Conservation (phyloP, 257 asterid species). For the Apocynum venetum region DNA sequence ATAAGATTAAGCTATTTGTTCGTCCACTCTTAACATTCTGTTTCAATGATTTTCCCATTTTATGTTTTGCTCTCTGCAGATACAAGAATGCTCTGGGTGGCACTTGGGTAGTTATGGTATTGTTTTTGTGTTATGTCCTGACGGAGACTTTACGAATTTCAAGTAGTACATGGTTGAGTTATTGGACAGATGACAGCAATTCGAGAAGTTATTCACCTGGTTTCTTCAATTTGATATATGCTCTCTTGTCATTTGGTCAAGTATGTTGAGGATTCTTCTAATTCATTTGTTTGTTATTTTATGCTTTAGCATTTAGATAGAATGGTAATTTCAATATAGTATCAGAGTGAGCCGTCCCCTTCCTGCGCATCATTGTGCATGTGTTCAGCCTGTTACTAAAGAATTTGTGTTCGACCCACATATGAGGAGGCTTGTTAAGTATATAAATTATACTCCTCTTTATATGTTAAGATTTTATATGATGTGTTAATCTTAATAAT, state of each 20-base stretch:
- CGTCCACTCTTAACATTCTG: background rate
- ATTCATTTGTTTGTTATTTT: background rate
- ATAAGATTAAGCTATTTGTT: background rate
- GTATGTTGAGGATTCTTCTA: slow-evolving; percentile 32
- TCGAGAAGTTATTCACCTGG: slow-evolving; percentile 39
- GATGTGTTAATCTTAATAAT: background rate
- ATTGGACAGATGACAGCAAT: slow-evolving; percentile 63
- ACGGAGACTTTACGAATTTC: slow-evolving; percentile 69
- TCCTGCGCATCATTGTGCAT: background rate
- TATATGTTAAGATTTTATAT: background rate
- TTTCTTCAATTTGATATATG: slow-evolving; percentile 66
- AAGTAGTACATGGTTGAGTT: slow-evolving; percentile 93
- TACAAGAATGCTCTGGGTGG: slow-evolving; percentile 92
- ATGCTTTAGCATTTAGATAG: background rate
- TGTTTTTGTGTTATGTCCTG: slow-evolving; percentile 57
- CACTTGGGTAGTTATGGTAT: slow-evolving; percentile 72
- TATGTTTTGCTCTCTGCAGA: slow-evolving; percentile 29
- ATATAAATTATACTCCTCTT: background rate
- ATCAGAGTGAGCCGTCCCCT: background rate
- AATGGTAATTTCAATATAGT: background rate
- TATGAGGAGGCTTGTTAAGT: background rate
- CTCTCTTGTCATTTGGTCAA: slow-evolving; percentile 68
- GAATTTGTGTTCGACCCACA: background rate
- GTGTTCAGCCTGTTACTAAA: background rate
- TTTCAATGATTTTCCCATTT: background rate